Percentiles rank a stretch among this genome's conserved stretches.
phyloP scores from a whole-genome alignment of 108 stramenopile genomes.

The Cyclotella kingstonii region DNA sequence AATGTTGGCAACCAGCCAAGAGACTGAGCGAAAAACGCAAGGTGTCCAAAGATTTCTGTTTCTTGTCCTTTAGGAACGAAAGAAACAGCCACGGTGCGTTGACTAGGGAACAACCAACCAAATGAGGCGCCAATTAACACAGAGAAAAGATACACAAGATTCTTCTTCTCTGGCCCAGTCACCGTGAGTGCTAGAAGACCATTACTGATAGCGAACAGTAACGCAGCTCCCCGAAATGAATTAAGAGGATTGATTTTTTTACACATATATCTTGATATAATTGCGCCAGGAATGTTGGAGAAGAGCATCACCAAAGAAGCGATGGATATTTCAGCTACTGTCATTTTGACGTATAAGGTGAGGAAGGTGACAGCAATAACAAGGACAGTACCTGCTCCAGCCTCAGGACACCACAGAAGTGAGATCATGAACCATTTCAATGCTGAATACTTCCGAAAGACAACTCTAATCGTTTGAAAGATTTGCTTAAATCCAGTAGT shows the following conservation, averaged over 20 bases:
- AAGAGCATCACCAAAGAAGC: conserved; percentile 43
- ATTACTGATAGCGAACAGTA: conserved; percentile 26
- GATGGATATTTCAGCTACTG: conserved; percentile 36
- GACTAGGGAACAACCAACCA: conserved; percentile 55
- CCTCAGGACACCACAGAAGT: conserved; percentile 49
- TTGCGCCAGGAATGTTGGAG: conserved; percentile 49
- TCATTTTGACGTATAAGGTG: conserved; percentile 40
- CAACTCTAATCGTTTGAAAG: conserved; percentile 18
- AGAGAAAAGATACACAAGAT: conserved; percentile 30
- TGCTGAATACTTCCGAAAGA: conserved; percentile 28
- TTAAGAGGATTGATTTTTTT: conserved; percentile 44
- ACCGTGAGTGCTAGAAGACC: conserved; percentile 39
- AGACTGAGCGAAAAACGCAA: conserved; percentile 52
- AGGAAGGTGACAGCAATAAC: conserved; percentile 59
- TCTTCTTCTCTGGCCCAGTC: conserved; percentile 34
- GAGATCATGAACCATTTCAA: conserved; percentile 51
- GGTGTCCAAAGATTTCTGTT: conserved; percentile 64
- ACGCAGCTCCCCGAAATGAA: conserved; percentile 34
- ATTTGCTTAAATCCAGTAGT: conserved; percentile 43
- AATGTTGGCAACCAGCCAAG: conserved; percentile 71
- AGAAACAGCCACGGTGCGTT: conserved; percentile 35
- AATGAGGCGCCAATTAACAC: conserved; percentile 22
- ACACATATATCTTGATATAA: conserved; percentile 42
- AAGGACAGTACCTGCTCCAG: conserved; percentile 41
- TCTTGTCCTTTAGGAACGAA: conserved; percentile 51